Evolutionary conservation across 2,329 filamentous ascomycete species (phyloP).

Genomic region (Aspergillus glaucus): DNA sequence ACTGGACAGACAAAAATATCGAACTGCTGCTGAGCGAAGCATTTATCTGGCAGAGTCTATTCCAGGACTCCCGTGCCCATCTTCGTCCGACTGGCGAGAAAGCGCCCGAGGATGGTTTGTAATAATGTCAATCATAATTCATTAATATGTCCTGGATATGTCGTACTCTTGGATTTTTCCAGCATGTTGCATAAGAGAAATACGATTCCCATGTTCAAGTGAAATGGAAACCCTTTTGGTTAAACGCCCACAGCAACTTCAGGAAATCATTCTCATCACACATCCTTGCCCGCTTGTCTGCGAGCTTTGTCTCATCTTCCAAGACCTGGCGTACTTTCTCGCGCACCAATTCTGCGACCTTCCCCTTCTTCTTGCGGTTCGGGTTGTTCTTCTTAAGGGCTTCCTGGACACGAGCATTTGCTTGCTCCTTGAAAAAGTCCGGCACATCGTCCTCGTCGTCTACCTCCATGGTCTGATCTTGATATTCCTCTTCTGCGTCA

Average conservation of each 20-base stretch:
- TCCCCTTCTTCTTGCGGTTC: constrained; percentile 67
- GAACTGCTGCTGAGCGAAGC: constrained; percentile 92
- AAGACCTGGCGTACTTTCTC: constrained; percentile 82
- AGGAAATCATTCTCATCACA: constrained; percentile 93
- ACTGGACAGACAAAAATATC: constrained; percentile 98
- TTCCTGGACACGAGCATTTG: constrained; percentile 30
- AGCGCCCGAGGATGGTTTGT: constrained; percentile 28
- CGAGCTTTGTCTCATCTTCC: constrained; percentile 70
- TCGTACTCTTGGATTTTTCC: constrained; percentile 4
- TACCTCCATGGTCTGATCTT: constrained; percentile 47
- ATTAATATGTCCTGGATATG: constrained; percentile 13
- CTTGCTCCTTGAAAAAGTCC: constrained; percentile 70
- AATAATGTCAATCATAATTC: constrained; percentile 30
- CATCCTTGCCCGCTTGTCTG: constrained; percentile 73
- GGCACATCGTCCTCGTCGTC: constrained; percentile 63
- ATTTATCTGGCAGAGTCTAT: constrained; percentile 97
- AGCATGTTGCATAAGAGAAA: constrained; percentile 1
- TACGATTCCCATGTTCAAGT: constrained; percentile 42
- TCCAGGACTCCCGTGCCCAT: constrained; percentile 90
- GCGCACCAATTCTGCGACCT: constrained; percentile 72
- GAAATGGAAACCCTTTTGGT: constrained; percentile 90
- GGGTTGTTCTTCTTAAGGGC: constrained; percentile 40
- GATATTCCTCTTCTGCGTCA: constrained; percentile 43
- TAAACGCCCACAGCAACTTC: constrained; percentile 73
- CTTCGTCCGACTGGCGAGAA: constrained; percentile 43